A percentile compares a stretch with the other conserved stretches of the same genome.
Evolutionary conservation across 2,329 filamentous ascomycete species (phyloP).

Genomic region (Emergomyces pasteurianus): DNA sequence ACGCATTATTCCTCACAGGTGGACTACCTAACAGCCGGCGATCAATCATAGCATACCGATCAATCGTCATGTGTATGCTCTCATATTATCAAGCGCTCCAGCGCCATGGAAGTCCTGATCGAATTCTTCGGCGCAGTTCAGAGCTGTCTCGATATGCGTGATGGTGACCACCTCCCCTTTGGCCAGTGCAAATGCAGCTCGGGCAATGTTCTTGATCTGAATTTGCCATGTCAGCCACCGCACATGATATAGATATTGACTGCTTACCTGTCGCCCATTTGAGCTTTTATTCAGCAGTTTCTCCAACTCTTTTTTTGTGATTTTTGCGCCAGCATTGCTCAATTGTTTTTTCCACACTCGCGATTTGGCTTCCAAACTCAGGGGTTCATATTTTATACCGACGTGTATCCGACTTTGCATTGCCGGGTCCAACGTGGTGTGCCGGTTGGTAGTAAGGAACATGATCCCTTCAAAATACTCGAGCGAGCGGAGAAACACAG

Average conservation of each 20-base stretch:
- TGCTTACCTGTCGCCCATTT: constrained; percentile 1
- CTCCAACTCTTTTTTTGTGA: neutral
- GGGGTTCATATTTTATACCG: constrained; percentile 35
- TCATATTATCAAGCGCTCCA: constrained; percentile 1
- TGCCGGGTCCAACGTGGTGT: constrained; percentile 35
- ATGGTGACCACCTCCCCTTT: neutral
- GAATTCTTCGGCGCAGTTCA: neutral
- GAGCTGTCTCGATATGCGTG: neutral
- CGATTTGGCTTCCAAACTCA: constrained; percentile 11
- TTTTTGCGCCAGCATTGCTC: neutral
- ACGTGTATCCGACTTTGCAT: constrained; percentile 40
- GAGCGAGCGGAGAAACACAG: constrained; percentile 16
- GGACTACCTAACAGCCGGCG: neutral
- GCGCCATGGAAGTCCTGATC: constrained; percentile 1
- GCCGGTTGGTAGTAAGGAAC: constrained; percentile 40
- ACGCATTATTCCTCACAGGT: too few relatives aligned
- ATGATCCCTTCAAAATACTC: constrained; percentile 12
- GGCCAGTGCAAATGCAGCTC: constrained; percentile 1
- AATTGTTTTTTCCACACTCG: neutral
- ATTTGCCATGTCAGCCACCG: neutral
- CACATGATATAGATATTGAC: neutral
- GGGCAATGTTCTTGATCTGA: constrained; percentile 2
- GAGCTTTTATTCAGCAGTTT: constrained; percentile 1
- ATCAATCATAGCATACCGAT: neutral
- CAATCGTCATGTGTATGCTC: constrained; percentile 1